Evolutionary conservation across 352 stramenopile genomes (phyloP).

Genomic region (Pythium aristosporum): DNA sequence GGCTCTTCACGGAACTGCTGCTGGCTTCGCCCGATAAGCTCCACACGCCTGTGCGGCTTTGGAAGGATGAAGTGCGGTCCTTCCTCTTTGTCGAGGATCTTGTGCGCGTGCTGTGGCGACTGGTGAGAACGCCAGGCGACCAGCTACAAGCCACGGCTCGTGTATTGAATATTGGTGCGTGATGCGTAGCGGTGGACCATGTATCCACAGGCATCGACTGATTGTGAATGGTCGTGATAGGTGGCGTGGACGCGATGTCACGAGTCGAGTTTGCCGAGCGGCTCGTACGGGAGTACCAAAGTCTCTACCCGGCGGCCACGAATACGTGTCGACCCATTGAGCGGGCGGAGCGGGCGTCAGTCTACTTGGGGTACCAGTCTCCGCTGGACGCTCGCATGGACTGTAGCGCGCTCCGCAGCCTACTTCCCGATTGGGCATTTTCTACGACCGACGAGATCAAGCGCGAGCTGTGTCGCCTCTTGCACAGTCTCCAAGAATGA

Average conservation of each 20-base stretch:
- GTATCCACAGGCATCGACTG: not conserved
- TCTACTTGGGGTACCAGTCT: conserved; percentile 49
- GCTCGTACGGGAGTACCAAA: conserved; percentile 29
- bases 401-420: conserved; percentile 25
- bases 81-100: conserved; percentile 60
- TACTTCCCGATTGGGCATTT: conserved; percentile 29
- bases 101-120: conserved; percentile 33
- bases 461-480: not conserved
- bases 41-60: conserved; percentile 36
- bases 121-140: conserved; percentile 20
- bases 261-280: conserved; percentile 42
- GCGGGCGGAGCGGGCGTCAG: conserved; percentile 24
- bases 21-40: not conserved
- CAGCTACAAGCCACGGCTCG: not conserved
- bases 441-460: conserved; percentile 13
- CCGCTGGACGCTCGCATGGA: conserved; percentile 47
- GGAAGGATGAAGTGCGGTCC: conserved; percentile 65
- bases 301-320: not conserved
- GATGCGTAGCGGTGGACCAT: not conserved
- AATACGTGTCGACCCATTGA: conserved; percentile 25
- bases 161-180: conserved; percentile 57
- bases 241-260: conserved; percentile 44
- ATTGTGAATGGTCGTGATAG: conserved; percentile 16
- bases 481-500: not conserved
- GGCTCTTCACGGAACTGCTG: conserved; percentile 54